Evolutionary conservation across 2,329 filamentous ascomycete species (phyloP), one percentile per base, ranked within the genome.

Genomic region (Cercospora sp.): DNA sequence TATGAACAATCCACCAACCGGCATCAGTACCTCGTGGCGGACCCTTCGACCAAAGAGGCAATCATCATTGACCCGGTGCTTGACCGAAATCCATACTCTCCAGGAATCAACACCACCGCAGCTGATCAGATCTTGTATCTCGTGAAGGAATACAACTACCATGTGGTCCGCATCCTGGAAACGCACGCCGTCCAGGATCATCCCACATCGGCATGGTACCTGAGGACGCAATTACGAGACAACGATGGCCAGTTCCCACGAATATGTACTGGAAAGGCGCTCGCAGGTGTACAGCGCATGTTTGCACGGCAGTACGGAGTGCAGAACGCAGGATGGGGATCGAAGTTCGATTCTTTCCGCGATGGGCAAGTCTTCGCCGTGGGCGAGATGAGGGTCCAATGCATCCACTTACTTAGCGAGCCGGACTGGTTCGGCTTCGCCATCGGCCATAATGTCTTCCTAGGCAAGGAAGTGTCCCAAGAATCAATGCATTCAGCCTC

Each of bases 181-280:
- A 90, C 88, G 0, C 88, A 90, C 73, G 84, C 82, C 0, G 86
- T 89, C 68, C 87, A 87, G 3, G 86, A 90, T 65, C 87, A 90
- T 68, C 69, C 89, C 0, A 89, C 86, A 0, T 84, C 88, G 0
- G 82, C 87, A 0, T 81, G 82, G 3, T 90, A 89, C 73, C 80
- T 90, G 0, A 86, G 88, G 71, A 75, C 76, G 0, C 75, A 73
- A 1, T 79, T 89, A 0, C 70, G 75, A 0, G 68, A 78, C 7
- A 62, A 64, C 0, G 80, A 84, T 53, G 78, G 75, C 0, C 36
- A 66, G 0, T 78, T 74, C 60, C 83, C 85, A 0, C 70, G 72
- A 0, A 83, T 89, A 5, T 81, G 85, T n/a, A 88, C 88, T 23
- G 86, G 87, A 1, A 82, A 82, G 62, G 81, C 84, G 9, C 88